Base-by-base conservation (phyloP, 164 flowering plant genomes). In the Nymphaea colorata region DNA sequence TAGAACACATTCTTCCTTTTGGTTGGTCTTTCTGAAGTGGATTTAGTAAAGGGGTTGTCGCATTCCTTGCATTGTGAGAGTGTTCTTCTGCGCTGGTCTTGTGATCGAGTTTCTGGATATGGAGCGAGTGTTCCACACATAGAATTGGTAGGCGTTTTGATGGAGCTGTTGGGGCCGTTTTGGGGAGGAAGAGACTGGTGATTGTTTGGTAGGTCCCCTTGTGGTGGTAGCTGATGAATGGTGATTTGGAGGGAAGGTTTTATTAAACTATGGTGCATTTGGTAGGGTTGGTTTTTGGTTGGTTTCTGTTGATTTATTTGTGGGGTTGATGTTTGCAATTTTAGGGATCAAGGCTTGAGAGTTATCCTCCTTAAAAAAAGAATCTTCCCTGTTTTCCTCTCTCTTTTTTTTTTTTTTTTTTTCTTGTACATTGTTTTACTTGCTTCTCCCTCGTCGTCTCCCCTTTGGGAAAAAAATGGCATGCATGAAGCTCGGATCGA, bases 401-500 rank as follows among this genome's bases (percentile, higher is more conserved):
- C 36, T 25, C 36, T 25, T 25, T 25, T 1, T 25, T 25, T 25
- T 25, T 25, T 1, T 25, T 25, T 25, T 25, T 25, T 25, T 25
- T 25, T 25, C 36, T 25, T 25, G 36, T 51, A 51, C 57, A 51
- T 0, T 15, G 14, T 51, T 51, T 51, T 51, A 51, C 12, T 51
- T 51, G 25, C 12, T 25, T 65, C 42, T 55, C 41, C 42, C 36
- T 55, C 43, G 55, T 43, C 66, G 41, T 16, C 59, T 67, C 44
- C 36, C 66, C 41, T 67, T 43, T 51, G 57, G 45, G 55, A 55
- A 73, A 72, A 55, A 73, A 73, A 92, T 92, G 96, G 89, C 96
- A 74, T 87, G 94, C 74, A 76, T 89, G 91, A 92, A 92, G 78
- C 70, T 92, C 80, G 98, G 98, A 74, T 93, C 98, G 65, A 93